These are phyloP conservation scores for Corynespora cassiicola DNA, from an alignment of 2,329 filamentous ascomycete genomes.

Conservation along the genomic window DNA sequence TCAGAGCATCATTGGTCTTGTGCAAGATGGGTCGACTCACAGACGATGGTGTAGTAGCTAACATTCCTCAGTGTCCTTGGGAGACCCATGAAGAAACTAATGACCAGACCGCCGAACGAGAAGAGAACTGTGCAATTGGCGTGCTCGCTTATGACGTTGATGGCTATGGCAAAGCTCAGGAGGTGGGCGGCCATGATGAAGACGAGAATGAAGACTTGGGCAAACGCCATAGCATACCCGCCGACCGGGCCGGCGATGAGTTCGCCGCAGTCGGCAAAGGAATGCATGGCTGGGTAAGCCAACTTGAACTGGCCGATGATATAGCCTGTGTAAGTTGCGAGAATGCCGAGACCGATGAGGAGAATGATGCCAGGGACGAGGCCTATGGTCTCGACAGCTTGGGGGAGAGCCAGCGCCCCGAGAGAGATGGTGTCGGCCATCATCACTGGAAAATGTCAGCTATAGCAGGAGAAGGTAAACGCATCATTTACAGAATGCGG, in stretches of 20 bases:
- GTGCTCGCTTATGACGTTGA: conserved; percentile 68
- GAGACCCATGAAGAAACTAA: conserved; percentile 66
- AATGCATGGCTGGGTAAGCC: conserved; percentile 64
- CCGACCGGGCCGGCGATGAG: conserved; percentile 67
- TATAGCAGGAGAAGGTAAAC: neutral
- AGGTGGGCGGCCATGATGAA: conserved; percentile 77
- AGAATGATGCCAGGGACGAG: conserved; percentile 62
- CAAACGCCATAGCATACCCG: conserved; percentile 67
- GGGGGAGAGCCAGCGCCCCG: conserved; percentile 63
- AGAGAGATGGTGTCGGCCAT: conserved; percentile 66
- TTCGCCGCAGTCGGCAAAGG: conserved; percentile 72
- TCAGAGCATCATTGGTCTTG: no score
- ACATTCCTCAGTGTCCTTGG: conserved; percentile 69
- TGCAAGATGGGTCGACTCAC: conserved; percentile 50
- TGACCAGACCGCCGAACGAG: conserved; percentile 63
- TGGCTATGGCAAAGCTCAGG: conserved; percentile 72
- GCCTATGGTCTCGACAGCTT: conserved; percentile 59
- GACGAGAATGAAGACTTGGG: conserved; percentile 68
- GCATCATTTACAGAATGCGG: conserved; percentile 45
- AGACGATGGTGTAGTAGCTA: conserved; percentile 67
- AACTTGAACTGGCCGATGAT: conserved; percentile 67
- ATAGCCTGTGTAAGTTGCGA: conserved; percentile 67
- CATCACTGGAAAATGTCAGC: conserved; percentile 52
- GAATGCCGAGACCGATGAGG: conserved; percentile 58
- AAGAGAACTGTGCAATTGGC: conserved; percentile 70